A percentile compares a stretch with the other conserved stretches of the same genome.
Conservation (phyloP, 2,329 filamentous ascomycete species). For the Trichoderma lentiforme region DNA sequence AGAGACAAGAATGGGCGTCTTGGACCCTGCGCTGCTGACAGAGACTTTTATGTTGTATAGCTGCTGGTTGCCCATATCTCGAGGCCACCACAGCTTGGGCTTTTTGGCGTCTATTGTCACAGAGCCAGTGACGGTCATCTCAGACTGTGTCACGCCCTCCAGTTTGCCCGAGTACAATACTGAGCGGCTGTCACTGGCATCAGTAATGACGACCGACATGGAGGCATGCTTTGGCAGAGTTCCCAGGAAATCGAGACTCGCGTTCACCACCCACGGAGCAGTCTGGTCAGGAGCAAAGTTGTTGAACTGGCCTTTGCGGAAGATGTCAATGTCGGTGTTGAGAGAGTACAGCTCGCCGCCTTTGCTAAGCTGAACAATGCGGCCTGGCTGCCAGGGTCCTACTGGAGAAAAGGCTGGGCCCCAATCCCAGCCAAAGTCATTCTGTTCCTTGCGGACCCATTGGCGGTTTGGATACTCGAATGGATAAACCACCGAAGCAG, state of each 20-base stretch:
- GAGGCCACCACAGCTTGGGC: conserved; percentile 61
- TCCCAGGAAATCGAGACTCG: conserved; percentile 56
- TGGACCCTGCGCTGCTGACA: conserved; percentile 43
- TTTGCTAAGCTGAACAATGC: conserved; percentile 48
- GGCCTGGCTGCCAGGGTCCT: conserved; percentile 61
- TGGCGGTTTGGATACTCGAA: conserved; percentile 23
- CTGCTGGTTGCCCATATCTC: conserved; percentile 52
- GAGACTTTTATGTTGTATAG: conserved; percentile 54
- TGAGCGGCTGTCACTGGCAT: conserved; percentile 39
- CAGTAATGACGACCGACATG: conserved; percentile 46
- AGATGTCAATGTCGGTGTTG: conserved; percentile 52
- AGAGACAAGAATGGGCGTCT: conserved; percentile 22
- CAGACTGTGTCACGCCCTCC: conserved; percentile 32
- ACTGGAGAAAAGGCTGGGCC: conserved; percentile 58
- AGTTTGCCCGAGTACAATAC: conserved; percentile 28
- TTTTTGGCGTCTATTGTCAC: conserved; percentile 39
- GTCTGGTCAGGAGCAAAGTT: conserved; percentile 55
- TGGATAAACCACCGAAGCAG: conserved; percentile 11
- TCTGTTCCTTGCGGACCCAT: conserved; percentile 56
- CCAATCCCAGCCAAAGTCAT: conserved; percentile 65
- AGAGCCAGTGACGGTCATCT: conserved; percentile 43
- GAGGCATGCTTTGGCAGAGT: conserved; percentile 39
- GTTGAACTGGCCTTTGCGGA: conserved; percentile 56
- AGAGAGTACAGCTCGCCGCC: conserved; percentile 33
- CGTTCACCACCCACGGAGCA: conserved; percentile 58